Base-by-base conservation (phyloP, 176 grass and related monocot species). In the Themeda triandra region DNA sequence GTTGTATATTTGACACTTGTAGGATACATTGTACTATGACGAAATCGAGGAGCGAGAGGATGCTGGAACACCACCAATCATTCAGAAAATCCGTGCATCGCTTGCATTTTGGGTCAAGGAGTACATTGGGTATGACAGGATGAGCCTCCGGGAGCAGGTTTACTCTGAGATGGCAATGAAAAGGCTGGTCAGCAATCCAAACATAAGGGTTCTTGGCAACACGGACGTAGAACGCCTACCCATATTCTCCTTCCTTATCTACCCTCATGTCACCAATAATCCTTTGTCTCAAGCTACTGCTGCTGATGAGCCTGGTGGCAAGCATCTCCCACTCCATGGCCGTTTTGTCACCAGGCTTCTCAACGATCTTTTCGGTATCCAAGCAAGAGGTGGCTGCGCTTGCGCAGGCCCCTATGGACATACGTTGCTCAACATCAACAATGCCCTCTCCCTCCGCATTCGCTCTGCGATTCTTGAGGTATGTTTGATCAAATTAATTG, bases 71-170 rank as follows among this genome's bases (percentile, higher is more conserved):
- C 92, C 92, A 2, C 81, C 84, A 2, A 97, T 97, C 49, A 39
- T 94, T 12, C 95, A 94, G 33, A 97, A 91, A 82, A 83, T 97
- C 13, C 90, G 90, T 1, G 86, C 92, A 6, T 91, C 92, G 1
- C 79, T 94, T 1, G 92, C 88, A 4, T 97, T 92, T 35, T 92
- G 92, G 95, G 92, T 97, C 28, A 94, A 97, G 58, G 92, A 94
- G 68, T 89, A 87, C 79, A 23, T 94, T 7, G 95, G 92, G 1
- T 71, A 80, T 17, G 90, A 91, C 6, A 36, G 53, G 3, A 97
- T 94, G 78, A n/a, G 30, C 4, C 23, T 87, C 7, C 73, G 66
- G 0, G 95, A 91, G 87, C 75, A 41, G 6, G 39, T 76, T 15
- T 88, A 84, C 72, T 73, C 86, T 0, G 76, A 92, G 41, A 63